Percentiles rank a stretch among this genome's conserved stretches.
Evolutionary conservation across 169 alveolate genomes (phyloP).

Genomic region (Plasmodium ovale): DNA sequence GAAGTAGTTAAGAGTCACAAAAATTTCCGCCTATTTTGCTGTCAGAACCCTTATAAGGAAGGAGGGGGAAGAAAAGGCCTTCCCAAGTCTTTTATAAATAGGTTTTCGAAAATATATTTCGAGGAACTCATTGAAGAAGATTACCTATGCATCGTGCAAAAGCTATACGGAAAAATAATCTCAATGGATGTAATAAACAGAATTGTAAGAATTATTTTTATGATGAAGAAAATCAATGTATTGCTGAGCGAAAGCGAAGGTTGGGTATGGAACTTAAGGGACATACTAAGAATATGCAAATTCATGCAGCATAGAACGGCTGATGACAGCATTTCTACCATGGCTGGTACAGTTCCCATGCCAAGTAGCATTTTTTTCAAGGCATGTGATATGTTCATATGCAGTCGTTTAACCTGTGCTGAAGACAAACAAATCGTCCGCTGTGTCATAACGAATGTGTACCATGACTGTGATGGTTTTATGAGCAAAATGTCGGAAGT

Average conservation of each 20-base stretch:
- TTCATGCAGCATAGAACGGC: constrained; percentile 1
- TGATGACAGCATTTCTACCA: background rate
- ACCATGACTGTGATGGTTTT: constrained; percentile 6
- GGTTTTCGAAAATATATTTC: constrained; percentile 96
- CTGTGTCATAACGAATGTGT: constrained; percentile 22
- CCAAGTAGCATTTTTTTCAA: background rate
- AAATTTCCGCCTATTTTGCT: constrained; percentile 98
- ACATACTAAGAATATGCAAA: constrained; percentile 65
- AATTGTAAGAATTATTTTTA: constrained; percentile 71
- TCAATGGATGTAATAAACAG: constrained; percentile 30
- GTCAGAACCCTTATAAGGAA: constrained; percentile 97
- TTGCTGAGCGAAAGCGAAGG: constrained; percentile 79
- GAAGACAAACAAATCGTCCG: constrained; percentile 53
- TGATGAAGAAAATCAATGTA: constrained; percentile 72
- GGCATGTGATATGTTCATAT: constrained; percentile 36
- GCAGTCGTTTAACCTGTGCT: constrained; percentile 27
- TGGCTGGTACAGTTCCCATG: too few species aligned
- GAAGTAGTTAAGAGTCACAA: constrained; percentile 94
- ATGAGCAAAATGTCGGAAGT: constrained; percentile 2
- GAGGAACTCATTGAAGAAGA: constrained; percentile 90
- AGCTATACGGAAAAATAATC: constrained; percentile 79
- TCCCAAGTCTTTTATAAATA: constrained; percentile 98
- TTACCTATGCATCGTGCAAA: constrained; percentile 87
- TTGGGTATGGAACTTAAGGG: constrained; percentile 90
- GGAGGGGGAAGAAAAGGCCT: constrained; percentile 99